Percentiles rank a stretch among this genome's conserved stretches.
phyloP scores from a whole-genome alignment of 169 alveolate species.

The Plasmodium fragile region DNA sequence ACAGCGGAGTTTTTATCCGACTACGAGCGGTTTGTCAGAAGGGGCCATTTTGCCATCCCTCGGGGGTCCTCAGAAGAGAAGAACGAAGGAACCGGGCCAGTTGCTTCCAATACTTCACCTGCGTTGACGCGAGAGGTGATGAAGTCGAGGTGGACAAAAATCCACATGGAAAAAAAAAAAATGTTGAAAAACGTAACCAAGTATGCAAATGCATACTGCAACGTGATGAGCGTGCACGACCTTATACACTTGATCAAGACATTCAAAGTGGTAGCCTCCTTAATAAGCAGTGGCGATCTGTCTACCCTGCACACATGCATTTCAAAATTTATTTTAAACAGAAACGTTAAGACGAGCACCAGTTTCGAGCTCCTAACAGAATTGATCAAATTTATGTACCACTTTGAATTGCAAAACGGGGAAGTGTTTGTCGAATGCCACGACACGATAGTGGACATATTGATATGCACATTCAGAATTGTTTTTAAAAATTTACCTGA shows the following conservation, averaged over 20 bases:
- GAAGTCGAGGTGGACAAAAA: background rate
- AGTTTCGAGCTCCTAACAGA: conserved; percentile 36
- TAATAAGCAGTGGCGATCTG: background rate
- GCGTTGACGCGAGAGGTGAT: background rate
- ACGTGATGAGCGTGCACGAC: conserved; percentile 7
- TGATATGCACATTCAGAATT: background rate
- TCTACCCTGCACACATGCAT: background rate
- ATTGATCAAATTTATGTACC: conserved; percentile 38
- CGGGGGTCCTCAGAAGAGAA: background rate
- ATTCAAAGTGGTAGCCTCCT: conserved; percentile 10
- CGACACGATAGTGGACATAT: background rate
- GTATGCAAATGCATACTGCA: background rate
- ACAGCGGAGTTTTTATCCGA: conserved; percentile 5
- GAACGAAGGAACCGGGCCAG: background rate
- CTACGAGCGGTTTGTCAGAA: background rate
- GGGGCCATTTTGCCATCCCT: background rate
- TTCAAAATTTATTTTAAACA: background rate
- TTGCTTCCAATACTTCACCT: too few species aligned
- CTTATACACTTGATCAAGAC: conserved; percentile 39
- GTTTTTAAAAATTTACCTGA: conserved; percentile 23
- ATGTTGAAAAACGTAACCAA: conserved; percentile 1
- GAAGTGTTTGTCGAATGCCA: conserved; percentile 8
- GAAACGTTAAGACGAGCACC: conserved; percentile 24
- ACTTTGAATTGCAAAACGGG: conserved; percentile 27
- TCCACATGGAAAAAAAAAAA: conserved; percentile 9